Conservation (phyloP, 805 yeast species). For the Nakazawaea wyomingensis region DNA sequence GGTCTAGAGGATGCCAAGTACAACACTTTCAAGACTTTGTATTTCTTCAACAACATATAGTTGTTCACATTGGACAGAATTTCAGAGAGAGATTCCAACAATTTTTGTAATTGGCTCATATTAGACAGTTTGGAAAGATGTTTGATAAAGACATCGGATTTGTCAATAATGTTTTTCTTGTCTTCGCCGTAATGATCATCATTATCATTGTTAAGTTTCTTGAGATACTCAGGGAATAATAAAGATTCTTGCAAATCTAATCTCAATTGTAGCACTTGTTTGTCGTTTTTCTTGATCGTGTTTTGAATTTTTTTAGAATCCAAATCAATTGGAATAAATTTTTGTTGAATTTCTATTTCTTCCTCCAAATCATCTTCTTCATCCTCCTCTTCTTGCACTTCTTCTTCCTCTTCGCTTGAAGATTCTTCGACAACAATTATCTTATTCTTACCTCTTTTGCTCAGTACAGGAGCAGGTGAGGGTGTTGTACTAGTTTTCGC, state of each 20-base stretch:
- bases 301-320: slow-evolving; percentile 1
- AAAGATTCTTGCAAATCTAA: slow-evolving; percentile 4
- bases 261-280: slow-evolving; percentile 1
- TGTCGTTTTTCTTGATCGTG: background rate
- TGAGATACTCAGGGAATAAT: background rate
- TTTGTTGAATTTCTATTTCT: background rate
- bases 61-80: background rate
- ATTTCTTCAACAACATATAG: slow-evolving; percentile 6
- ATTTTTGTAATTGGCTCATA: background rate
- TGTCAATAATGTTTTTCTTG: background rate
- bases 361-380: slow-evolving; percentile 16
- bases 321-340: slow-evolving; percentile 4
- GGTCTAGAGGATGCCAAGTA: background rate
- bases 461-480: slow-evolving; percentile 5
- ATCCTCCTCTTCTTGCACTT: slow-evolving; percentile 13
- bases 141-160: background rate
- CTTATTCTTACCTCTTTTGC: background rate
- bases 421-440: background rate
- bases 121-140: background rate
- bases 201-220: no score
- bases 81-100: background rate
- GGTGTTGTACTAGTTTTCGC: background rate
- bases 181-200: no score
- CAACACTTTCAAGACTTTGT: slow-evolving; percentile 7
- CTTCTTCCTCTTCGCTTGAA: slow-evolving; percentile 10